Conservation (phyloP, 805 yeast species). For the Kluyveromyces siamensis region DNA sequence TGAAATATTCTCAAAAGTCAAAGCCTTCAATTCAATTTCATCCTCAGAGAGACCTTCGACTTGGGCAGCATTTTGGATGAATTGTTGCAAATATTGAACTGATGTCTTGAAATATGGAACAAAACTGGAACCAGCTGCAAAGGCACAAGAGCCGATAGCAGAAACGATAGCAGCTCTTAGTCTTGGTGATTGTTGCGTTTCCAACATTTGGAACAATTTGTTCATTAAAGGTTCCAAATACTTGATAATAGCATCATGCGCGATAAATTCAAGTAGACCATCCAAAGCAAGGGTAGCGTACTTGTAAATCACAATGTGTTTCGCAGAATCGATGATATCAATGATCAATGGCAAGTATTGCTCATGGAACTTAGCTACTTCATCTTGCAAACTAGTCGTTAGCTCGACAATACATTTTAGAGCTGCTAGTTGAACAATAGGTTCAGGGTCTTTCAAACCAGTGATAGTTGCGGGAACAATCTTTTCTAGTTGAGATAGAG, state of each 20-base stretch:
- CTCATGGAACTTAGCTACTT: constrained; percentile 76
- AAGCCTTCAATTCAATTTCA: constrained; percentile 83
- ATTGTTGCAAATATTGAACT: constrained; percentile 73
- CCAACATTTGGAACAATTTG: constrained; percentile 77
- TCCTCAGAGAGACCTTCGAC: constrained; percentile 78
- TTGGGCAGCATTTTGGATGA: constrained; percentile 56
- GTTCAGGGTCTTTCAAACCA: constrained; percentile 70
- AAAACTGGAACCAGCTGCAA: constrained; percentile 84
- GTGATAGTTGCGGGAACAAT: constrained; percentile 62
- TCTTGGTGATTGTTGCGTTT: constrained; percentile 60
- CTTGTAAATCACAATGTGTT: constrained; percentile 75
- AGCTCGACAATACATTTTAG: constrained; percentile 70
- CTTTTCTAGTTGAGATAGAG: constrained; percentile 64
- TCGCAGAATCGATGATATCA: constrained; percentile 76
- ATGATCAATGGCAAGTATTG: constrained; percentile 78
- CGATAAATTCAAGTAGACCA: constrained; percentile 84
- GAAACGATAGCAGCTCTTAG: constrained; percentile 77
- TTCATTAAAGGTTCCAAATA: constrained; percentile 88
- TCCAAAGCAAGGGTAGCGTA: constrained; percentile 88
- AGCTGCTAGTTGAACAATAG: constrained; percentile 78
- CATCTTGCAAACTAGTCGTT: constrained; percentile 77
- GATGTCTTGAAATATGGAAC: constrained; percentile 80
- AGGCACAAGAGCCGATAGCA: constrained; percentile 95
- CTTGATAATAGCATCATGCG: constrained; percentile 70
- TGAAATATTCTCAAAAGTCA: constrained; percentile 86